phyloP scores from a whole-genome alignment of 2,329 filamentous ascomycete species.

The Pseudofabraea citricarpa region DNA sequence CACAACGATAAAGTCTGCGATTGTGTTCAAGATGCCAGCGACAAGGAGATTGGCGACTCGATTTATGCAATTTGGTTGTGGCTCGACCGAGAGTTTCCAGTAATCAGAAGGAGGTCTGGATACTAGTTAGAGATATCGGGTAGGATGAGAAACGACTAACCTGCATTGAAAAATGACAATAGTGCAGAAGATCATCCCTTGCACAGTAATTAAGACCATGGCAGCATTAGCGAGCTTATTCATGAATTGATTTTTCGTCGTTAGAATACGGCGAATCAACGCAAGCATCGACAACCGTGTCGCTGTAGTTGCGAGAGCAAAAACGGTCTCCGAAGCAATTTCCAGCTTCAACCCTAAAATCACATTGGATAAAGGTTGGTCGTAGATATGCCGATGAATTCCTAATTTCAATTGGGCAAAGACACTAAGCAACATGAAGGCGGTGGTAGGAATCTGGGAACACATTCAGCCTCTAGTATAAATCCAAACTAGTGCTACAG shows the following conservation, averaged over 20 bases:
- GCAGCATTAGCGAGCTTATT: background rate
- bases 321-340: background rate
- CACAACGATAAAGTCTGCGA: conserved; percentile 50
- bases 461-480: no score
- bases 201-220: background rate
- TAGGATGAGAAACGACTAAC: background rate
- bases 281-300: conserved; percentile 1
- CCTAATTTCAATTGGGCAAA: background rate
- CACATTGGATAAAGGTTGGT: background rate
- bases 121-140: conserved; percentile 12
- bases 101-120: conserved; percentile 31
- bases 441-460: background rate
- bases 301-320: background rate
- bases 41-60: conserved; percentile 45
- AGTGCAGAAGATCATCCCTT: background rate
- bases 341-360: background rate
- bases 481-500: no score
- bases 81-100: conserved; percentile 28
- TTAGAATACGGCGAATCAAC: background rate
- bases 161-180: background rate
- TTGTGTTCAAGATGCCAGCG: conserved; percentile 53
- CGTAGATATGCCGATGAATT: background rate
- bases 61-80: conserved; percentile 36
- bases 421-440: background rate
- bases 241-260: background rate